Base-by-base conservation (phyloP, 441 rosid species). In the Populus hybrid region DNA sequence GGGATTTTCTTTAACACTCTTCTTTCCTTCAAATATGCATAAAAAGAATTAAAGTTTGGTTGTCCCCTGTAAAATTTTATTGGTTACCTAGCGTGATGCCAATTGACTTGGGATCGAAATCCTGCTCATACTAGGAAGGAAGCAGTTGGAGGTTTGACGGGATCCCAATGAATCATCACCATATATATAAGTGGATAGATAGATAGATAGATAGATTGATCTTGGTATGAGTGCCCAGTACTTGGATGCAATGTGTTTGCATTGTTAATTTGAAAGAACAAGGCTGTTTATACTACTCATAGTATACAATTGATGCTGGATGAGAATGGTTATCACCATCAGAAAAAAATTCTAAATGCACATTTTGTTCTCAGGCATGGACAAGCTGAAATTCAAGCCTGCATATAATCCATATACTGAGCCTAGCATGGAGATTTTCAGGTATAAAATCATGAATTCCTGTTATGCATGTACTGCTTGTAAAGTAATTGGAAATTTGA, bases 391-490 rank as follows among this genome's bases (percentile, higher is more conserved):
- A 12, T 95, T 95, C 92, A 95, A 91, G 89, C 97, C 95, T 83
- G 97, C 99, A 63, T 95, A 94, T 85, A 95, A 95, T 84, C 99
- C 99, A 11, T 95, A 95, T 73, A 95, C 99, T 0, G 98, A 95
- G 77, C 99, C 99, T 35, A 93, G 98, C 87, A 93, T 95, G 98
- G 98, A 93, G 83, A 90, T 95, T 73, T 92, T 92, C 90, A 93
- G 98, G 99, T 93, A 84, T 73, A 34, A 61, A 69, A 14, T 69
- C 23, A 40, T 42, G 30, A n/a, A 59, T 59, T 32, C 77, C 72
- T 61, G 30, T 74, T 40, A 1, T 34, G 65, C 9, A 7, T 69
- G 35, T 38, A 4, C 35, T 81, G 5, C 36, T 4, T 46, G 18
- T 66, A 64, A n/a, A 10, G 30, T 57, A 50, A 72, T 57, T 42